Evolutionary conservation across 768 basidiomycete genomes (phyloP), one percentile per base, ranked within the genome.

Genomic region (Lactifluus piperatus): DNA sequence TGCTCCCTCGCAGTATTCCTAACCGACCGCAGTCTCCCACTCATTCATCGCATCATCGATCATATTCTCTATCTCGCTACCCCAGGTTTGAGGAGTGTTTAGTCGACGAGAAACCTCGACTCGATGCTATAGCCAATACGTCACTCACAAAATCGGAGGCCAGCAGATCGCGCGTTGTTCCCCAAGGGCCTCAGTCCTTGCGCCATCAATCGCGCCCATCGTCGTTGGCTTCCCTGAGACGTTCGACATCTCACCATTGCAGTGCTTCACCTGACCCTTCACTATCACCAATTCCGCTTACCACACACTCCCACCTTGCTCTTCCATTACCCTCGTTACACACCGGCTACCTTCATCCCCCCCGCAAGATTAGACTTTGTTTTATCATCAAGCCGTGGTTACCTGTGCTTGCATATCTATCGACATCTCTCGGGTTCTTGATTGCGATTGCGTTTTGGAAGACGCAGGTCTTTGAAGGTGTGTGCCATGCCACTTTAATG

Each of bases 391-490:
- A 79, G 63, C 82, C 88, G 51, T 93, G 88, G 86, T 71, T 85
- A 27, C 91, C 91, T 37, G 72, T 93, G 57, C 78, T 91, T 58
- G 69, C 84, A 52, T 97, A 94, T 74, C 81, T 78, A 18, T 74
- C 85, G 7, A 92, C 90, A 34, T 91, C 79, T 62, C 75, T 93
- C 36, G 83, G 79, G 13, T 91, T 95, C 65, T 68, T 94, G 36
- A 71, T 86, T 48, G 89, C 87, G n/a, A 83, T 94, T 68, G 86
- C 84, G 34, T 82, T 91, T 64, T 94, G 87, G 80, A 85, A 84
- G 71, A 79, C 79, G 22, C 82, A 95, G 68, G 78, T 95, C 43
- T 94, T 97, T 71, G 72, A 79, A 65, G 82, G 93, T 92, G 67
- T 69, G 88, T 76, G 27, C 45, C 51, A 6, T 49, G n/a, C n/a